These are phyloP conservation scores for Xylariaceae sp. DNA, from an alignment of 2,329 filamentous ascomycete species.

Conservation along the genomic window DNA sequence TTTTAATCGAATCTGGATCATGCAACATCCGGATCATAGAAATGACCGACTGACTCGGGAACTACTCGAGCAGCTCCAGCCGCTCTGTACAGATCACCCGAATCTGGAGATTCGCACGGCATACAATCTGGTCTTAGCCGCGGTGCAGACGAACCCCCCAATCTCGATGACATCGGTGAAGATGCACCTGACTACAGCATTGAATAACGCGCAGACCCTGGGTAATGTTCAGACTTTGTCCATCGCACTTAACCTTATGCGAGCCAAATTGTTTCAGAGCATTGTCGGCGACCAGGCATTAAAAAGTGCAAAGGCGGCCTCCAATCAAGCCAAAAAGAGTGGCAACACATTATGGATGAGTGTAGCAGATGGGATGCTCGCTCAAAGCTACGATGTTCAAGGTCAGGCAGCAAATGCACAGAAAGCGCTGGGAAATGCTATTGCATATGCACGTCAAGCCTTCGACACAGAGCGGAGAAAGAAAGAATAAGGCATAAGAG, in stretches of 20 bases:
- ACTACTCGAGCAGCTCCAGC: constrained; percentile 67
- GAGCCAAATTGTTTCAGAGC: constrained; percentile 77
- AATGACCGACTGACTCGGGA: constrained; percentile 61
- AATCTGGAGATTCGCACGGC: constrained; percentile 78
- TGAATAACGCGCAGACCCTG: constrained; percentile 69
- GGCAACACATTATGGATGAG: constrained; percentile 77
- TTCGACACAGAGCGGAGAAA: constrained; percentile 27
- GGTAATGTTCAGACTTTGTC: constrained; percentile 80
- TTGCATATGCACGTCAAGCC: constrained; percentile 32
- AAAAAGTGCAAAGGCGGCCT: constrained; percentile 73
- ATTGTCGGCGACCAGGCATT: constrained; percentile 80
- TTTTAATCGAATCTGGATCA: constrained; percentile 73
- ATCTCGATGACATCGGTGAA: constrained; percentile 77
- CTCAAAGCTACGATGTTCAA: constrained; percentile 73
- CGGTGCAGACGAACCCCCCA: constrained; percentile 62
- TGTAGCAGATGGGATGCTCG: constrained; percentile 78
- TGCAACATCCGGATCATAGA: constrained; percentile 62
- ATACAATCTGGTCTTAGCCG: constrained; percentile 74
- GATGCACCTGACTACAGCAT: constrained; percentile 72
- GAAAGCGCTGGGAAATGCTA: constrained; percentile 39
- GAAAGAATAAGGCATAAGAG: constrained; percentile 11
- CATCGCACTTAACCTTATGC: constrained; percentile 84
- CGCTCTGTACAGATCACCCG: constrained; percentile 68
- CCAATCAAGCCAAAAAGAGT: constrained; percentile 68
- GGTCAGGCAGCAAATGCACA: constrained; percentile 64